Evolutionary conservation across 116 monocot genomes (phyloP), one percentile per base, ranked within the genome.

Genomic region (Papilionanthe hybrid): DNA sequence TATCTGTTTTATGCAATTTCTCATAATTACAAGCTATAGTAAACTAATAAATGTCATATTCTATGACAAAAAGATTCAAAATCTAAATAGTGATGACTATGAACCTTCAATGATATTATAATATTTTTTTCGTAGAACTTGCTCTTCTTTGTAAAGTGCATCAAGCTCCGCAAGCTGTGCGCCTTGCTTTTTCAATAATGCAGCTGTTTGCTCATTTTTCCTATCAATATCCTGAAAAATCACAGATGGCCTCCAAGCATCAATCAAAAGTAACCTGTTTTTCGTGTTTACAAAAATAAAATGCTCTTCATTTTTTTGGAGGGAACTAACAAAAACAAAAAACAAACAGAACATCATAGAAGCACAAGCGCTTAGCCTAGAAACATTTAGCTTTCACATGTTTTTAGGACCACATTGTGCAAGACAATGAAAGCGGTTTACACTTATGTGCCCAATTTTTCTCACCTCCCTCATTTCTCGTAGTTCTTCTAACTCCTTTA

Each of bases 81-180:
- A 42, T 22, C 12, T 2, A 18, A 27, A 75, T 55, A 84, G 5
- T 0, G 29, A 71, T 25, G n/a, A 27, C 56, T 23, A 23, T n/a
- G n/a, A 47, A 99, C 99, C 99, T 95, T 99, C 99, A 81, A 99
- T 93, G 7, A 86, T 99, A 78, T 99, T 99, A 68, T 95, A 99
- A 83, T 99, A 99, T 53, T 92, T 84, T 83, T 99, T 99, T 74
- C 99, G 57, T 27, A 99, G 75, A 72, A 95, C 71, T 85, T 95
- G 95, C 73, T 99, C 99, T 86, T 99, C 92, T 84, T 91, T 99
- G 65, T 99, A 99, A 71, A 93, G 91, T 66, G 86, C 57, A 81
- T 99, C 95, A 78, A 95, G 73, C 75, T 95, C 93, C 75, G 79
- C 80, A 82, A 99, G 84, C 79, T 99, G 99, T 60, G 84, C 86